These are phyloP conservation scores for Rubia peregrina DNA, from an alignment of 305 asterid genomes.

Conservation along the genomic window DNA sequence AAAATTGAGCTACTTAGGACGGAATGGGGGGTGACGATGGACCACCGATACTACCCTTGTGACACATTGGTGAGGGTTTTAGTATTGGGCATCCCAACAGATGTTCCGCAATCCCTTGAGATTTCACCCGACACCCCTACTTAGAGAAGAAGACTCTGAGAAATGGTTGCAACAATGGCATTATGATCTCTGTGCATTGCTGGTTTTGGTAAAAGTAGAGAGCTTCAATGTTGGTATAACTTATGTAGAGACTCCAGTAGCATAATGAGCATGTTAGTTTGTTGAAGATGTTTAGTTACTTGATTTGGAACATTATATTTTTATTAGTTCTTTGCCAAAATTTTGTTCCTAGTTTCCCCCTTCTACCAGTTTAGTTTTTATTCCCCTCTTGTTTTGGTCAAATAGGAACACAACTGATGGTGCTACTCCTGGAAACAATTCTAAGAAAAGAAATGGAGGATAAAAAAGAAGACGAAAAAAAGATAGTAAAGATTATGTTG, in stretches of 20 bases:
- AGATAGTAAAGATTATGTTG: constrained; percentile 28
- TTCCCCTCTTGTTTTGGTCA: not conserved
- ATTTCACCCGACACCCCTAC: no score
- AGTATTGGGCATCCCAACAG: no score
- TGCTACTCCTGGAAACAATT: constrained; percentile 27
- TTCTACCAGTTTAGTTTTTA: not conserved
- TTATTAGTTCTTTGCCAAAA: not conserved
- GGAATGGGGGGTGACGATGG: no score
- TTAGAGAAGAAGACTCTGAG: no score
- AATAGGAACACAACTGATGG: constrained; percentile 29
- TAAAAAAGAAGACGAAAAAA: constrained; percentile 59
- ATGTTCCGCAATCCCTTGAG: no score
- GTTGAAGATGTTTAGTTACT: no score
- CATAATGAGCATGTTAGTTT: constrained; percentile 54
- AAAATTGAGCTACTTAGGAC: not conserved
- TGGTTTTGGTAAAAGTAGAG: constrained; percentile 33
- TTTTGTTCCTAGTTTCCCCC: not conserved
- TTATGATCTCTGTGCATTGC: constrained; percentile 20
- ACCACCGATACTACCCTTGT: no score
- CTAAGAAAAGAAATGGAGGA: constrained; percentile 43
- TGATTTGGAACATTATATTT: not conserved
- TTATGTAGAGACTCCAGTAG: constrained; percentile 57
- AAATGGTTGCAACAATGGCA: constrained; percentile 23
- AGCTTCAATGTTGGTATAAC: constrained; percentile 49
- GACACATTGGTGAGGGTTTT: no score